Base-by-base conservation (phyloP, 2,329 filamentous ascomycete genomes). In the Exophiala alcalophila region DNA sequence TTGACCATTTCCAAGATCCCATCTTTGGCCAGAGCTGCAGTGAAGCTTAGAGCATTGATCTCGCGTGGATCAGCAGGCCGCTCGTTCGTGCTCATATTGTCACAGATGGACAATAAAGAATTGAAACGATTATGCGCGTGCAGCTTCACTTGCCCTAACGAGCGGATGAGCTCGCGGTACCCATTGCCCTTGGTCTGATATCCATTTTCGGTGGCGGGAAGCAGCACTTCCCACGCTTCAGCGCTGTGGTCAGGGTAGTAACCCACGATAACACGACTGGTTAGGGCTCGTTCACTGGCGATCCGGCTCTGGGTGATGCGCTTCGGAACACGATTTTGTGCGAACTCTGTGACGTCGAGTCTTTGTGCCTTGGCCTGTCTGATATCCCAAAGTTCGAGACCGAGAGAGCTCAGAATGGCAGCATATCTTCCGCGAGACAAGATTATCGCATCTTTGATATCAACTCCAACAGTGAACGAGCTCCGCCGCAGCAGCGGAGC, bases 301-400 rank as follows among this genome's bases (percentile, higher is more conserved):
- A 52, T 36, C 21, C 45, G 49, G 35, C 45, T 52, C 16, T 52
- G 49, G 4, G 49, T 52, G 11, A 52, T 52, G 20, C 49, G 45
- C 9, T 29, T 33, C 4, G 49, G 49, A 5, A 46, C 25, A 15
- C 21, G 47, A 18, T 47, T 19, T 2, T 16, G 21, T 10, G 35
- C 34, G 6, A 49, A 28, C n/a, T 42, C 20, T 15, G 40, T 28
- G 5, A 32, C 32, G n/a, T 41, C 45, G 4, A 52, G 45, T 14
- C 41, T 33, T 16, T 40, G 39, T 4, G 45, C 49, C n/a, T 47
- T 52, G 9, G 49, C 49, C 27, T 52, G 37, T 23, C 45, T 37
- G 11, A 52, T 41, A 24, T 52, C 42, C 49, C 49, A 52, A n/a
- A 52, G 34, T 26, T 52, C 49, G 9, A 52, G 38, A 25, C 41